Evolutionary conservation across 257 asterid species (phyloP).

Genomic region (Rehmannia glutinosa): DNA sequence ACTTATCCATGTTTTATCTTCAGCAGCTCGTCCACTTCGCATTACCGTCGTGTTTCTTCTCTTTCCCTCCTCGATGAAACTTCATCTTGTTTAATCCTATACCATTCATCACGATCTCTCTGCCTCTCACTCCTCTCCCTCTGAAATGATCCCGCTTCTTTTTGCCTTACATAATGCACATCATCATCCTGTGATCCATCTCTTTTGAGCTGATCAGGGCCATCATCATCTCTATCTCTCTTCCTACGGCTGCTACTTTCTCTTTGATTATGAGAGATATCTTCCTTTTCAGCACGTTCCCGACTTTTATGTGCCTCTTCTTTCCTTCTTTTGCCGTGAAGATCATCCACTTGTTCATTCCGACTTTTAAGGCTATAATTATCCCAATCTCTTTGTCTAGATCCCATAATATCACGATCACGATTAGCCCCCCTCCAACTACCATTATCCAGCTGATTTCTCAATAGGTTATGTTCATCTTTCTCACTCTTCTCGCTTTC

Average conservation of each 20-base stretch:
- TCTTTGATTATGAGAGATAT: constrained; percentile 41
- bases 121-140: constrained; percentile 79
- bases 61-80: constrained; percentile 57
- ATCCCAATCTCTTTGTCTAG: constrained; percentile 61
- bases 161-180: constrained; percentile 54
- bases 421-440: constrained; percentile 57
- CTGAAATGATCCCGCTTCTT: constrained; percentile 57
- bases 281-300: constrained; percentile 59
- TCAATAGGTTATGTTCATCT: constrained; percentile 53
- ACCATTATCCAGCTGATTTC: constrained; percentile 59
- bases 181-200: constrained; percentile 73
- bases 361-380: constrained; percentile 47
- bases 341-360: constrained; percentile 50
- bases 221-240: constrained; percentile 78
- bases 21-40: constrained; percentile 62
- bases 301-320: constrained; percentile 52
- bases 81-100: constrained; percentile 70
- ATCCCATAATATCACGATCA: constrained; percentile 46
- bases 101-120: constrained; percentile 86
- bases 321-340: constrained; percentile 65
- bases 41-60: constrained; percentile 51
- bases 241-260: constrained; percentile 64
- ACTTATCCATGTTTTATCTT: constrained; percentile 62
- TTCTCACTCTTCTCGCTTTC: constrained; percentile 64
- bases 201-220: constrained; percentile 65